These are phyloP conservation scores for Scleromitrula shiraiana DNA, from an alignment of 2,329 filamentous ascomycete genomes.

Conservation along the genomic window DNA sequence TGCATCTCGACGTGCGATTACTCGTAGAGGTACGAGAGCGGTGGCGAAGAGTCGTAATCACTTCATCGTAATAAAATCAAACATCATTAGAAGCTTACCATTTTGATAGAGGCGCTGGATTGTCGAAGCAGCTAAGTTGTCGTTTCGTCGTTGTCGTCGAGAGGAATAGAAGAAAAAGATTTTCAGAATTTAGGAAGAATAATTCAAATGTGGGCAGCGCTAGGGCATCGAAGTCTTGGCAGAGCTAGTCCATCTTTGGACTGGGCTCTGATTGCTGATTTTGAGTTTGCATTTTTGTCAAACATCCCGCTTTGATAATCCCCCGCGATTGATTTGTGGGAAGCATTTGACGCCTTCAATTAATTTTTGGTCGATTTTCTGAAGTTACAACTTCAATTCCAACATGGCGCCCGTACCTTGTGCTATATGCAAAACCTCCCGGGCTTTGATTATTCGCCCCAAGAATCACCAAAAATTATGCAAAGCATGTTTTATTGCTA, in stretches of 20 bases:
- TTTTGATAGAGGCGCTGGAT: constrained; percentile 43
- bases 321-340: neutral
- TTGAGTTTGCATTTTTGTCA: neutral
- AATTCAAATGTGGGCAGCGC: constrained; percentile 13
- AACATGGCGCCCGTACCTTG: constrained; percentile 68
- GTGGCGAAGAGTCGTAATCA: constrained; percentile 27
- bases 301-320: constrained; percentile 7
- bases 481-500: constrained; percentile 73
- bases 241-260: neutral
- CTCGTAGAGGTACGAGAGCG: constrained; percentile 33
- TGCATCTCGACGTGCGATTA: constrained; percentile 32
- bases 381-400: neutral
- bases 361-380: neutral
- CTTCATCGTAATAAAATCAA: constrained; percentile 22
- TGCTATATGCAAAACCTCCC: constrained; percentile 63
- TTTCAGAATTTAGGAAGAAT: constrained; percentile 8
- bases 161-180: constrained; percentile 23
- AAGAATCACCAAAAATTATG: constrained; percentile 95
- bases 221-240: constrained; percentile 22
- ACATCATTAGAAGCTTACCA: constrained; percentile 49
- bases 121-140: constrained; percentile 32
- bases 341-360: too few species aligned
- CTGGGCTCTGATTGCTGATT: too few species aligned
- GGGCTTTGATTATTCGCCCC: constrained; percentile 84
- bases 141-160: constrained; percentile 12